Evolutionary conservation across 768 basidiomycete genomes (phyloP).

Genomic region (Trametes elegans): DNA sequence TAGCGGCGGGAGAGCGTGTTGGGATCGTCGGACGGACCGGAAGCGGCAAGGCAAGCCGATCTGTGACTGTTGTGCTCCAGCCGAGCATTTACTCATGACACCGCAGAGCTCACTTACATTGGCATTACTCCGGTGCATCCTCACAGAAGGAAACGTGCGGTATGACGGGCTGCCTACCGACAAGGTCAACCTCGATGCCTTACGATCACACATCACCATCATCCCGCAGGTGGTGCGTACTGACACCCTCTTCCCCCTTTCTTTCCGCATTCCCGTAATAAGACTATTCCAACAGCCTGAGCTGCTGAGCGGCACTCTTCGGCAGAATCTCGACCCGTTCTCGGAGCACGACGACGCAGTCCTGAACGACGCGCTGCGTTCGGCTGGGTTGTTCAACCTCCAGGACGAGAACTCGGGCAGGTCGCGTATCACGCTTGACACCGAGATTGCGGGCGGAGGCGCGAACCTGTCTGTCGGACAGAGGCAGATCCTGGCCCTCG

Average conservation of each 20-base stretch:
- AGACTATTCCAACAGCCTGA: slow-evolving; percentile 37
- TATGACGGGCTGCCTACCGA: slow-evolving; percentile 48
- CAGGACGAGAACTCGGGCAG: slow-evolving; percentile 35
- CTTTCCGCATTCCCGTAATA: neutral
- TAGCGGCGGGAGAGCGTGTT: slow-evolving; percentile 52
- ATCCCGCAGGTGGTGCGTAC: slow-evolving; percentile 52
- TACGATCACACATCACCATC: slow-evolving; percentile 54
- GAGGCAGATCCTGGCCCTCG: slow-evolving; percentile 56
- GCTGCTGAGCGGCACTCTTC: slow-evolving; percentile 52
- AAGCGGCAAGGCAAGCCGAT: slow-evolving; percentile 40
- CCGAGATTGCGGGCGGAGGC: slow-evolving; percentile 42
- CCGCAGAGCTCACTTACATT: slow-evolving; percentile 45
- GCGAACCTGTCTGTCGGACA: slow-evolving; percentile 52
- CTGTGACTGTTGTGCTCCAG: neutral
- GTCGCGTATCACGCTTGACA: slow-evolving; percentile 41
- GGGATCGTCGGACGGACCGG: slow-evolving; percentile 55
- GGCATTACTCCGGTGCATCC: slow-evolving; percentile 52
- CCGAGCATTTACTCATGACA: slow-evolving; percentile 6
- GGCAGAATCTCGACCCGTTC: slow-evolving; percentile 59
- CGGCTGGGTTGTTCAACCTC: slow-evolving; percentile 44
- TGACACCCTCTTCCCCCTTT: neutral
- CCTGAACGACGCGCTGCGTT: slow-evolving; percentile 47
- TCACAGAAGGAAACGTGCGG: slow-evolving; percentile 45
- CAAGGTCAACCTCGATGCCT: slow-evolving; percentile 47
- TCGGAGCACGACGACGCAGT: slow-evolving; percentile 49